These are phyloP conservation scores for Zhuliangozyma parablackwelliae DNA, from an alignment of 1,139 yeast species.

Conservation along the genomic window DNA sequence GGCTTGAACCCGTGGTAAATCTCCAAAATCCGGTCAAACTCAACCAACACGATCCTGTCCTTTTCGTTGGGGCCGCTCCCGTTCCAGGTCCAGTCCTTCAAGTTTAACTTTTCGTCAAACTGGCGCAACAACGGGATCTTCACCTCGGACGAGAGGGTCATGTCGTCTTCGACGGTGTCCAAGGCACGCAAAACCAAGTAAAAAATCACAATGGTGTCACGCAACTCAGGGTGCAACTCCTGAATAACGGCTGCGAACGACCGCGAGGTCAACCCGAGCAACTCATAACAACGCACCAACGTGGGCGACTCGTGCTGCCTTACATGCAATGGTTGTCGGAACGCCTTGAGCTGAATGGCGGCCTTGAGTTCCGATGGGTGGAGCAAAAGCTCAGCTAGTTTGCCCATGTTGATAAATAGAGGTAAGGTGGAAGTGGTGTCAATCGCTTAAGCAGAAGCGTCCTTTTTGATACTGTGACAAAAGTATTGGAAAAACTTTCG, in stretches of 20 bases:
- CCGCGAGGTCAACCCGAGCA: conserved; percentile 71
- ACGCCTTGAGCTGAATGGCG: conserved; percentile 54
- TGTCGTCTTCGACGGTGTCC: conserved; percentile 96
- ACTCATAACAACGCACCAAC: conserved; percentile 62
- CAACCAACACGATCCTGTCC: conserved; percentile 74
- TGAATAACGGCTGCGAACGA: conserved; percentile 89
- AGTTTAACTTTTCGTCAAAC: conserved; percentile 60
- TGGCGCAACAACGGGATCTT: conserved; percentile 72
- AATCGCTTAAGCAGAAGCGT: too few relatives aligned
- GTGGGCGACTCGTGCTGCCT: conserved; percentile 35
- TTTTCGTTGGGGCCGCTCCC: conserved; percentile 73
- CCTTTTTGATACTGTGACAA: too few relatives aligned
- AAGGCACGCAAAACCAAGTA: conserved; percentile 84
- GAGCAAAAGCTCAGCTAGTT: conserved; percentile 52
- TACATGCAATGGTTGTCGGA: conserved; percentile 56
- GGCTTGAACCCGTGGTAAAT: conserved; percentile 75
- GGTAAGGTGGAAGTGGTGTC: not conserved
- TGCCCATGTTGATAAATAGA: conserved; percentile 46
- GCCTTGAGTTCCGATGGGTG: conserved; percentile 77
- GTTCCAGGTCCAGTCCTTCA: conserved; percentile 75
- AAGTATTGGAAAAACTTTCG: too few relatives aligned
- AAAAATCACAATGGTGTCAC: conserved; percentile 77
- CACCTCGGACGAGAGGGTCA: conserved; percentile 67
- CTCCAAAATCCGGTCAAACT: conserved; percentile 62
- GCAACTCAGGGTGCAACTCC: conserved; percentile 86